Evolutionary conservation across 805 yeast species (phyloP).

Genomic region (Schizosaccharomyces cryophilus): DNA sequence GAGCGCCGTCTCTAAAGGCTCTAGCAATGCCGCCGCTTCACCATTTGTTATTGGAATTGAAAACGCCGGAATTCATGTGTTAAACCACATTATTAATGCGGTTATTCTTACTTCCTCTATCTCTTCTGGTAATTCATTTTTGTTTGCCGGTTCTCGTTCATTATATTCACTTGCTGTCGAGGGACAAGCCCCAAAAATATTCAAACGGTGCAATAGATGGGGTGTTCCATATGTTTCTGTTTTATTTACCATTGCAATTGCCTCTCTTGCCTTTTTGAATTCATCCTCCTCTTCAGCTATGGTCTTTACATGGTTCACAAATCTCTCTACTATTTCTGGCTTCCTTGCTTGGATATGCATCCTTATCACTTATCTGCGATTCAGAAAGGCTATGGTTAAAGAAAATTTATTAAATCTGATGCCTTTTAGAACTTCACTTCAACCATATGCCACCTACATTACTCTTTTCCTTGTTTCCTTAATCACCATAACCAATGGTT

Average conservation of each 20-base stretch:
- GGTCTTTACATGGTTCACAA: constrained; percentile 10
- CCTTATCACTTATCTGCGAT: constrained; percentile 38
- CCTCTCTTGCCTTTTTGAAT: constrained; percentile 29
- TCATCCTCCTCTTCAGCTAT: constrained; percentile 1
- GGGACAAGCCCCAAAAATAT: constrained; percentile 34
- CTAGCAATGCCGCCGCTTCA: constrained; percentile 40
- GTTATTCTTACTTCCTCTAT: constrained; percentile 43
- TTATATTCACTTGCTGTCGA: constrained; percentile 42
- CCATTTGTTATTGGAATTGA: constrained; percentile 53
- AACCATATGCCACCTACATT: constrained; percentile 40
- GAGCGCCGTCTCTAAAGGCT: constrained; percentile 17
- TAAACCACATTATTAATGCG: constrained; percentile 47
- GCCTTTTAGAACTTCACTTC: constrained; percentile 46
- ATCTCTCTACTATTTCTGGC: constrained; percentile 22
- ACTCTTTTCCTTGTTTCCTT: constrained; percentile 11
- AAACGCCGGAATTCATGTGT: constrained; percentile 39
- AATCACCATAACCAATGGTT: background rate
- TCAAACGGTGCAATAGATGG: constrained; percentile 45
- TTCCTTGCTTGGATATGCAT: constrained; percentile 59
- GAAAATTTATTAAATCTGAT: constrained; percentile 21
- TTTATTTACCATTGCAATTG: constrained; percentile 21
- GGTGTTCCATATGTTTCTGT: constrained; percentile 64
- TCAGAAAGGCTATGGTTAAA: constrained; percentile 39
- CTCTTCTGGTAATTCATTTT: constrained; percentile 52
- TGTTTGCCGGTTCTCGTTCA: constrained; percentile 46